Evolutionary conservation across 1,284 basidiomycete genomes (phyloP), one percentile per base, ranked within the genome.

Genomic region (Apiotrichum akiyoshidainum): DNA sequence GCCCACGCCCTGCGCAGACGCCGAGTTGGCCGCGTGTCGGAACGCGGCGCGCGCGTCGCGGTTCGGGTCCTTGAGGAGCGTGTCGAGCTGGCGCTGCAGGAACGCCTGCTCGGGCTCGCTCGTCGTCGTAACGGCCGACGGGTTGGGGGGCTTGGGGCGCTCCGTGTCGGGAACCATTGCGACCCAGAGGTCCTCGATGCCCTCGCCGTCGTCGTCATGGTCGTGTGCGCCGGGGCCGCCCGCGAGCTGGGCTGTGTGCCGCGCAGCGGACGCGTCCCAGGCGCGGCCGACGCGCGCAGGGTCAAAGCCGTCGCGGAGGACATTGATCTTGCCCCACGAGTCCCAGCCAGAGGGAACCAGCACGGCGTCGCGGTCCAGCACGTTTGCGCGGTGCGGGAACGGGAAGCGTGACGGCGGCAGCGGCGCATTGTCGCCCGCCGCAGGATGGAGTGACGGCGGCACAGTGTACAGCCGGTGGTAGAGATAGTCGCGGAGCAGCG

Each of bases 261-360:
- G 54, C n/a, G 46, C 55, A 49, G 78, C 47, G 51, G 75, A 74
- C 10, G 61, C 79, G 61, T 92, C 89, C 90, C 91, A 97, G 22
- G 88, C 90, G 55, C 87, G 86, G 2, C 86, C 86, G 83, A 91
- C 89, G 48, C 82, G 75, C 53, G 84, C 86, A 1, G 90, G 86
- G 61, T 96, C 92, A 68, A 98, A 99, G 0, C 90, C 88, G 46
- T 98, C 95, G 50, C 92, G 81, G 55, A 98, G 79, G 2, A 97
- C 89, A 4, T 83, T 83, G 64, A 98, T 97, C 81, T 98, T 98
- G 4, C 92, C 93, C 89, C 91, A 97, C 64, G 88, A 90, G 75
- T 99, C 95, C 96, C 95, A 99, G 2, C 95, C 96, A 1, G 89
- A 83, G 1, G 95, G 96, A 1, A 99, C 87, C 49, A 96, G 83